Evolutionary conservation across 495 filamentous ascomycete genomes (phyloP), one percentile per base, ranked within the genome.

Genomic region (Halenospora varia): DNA sequence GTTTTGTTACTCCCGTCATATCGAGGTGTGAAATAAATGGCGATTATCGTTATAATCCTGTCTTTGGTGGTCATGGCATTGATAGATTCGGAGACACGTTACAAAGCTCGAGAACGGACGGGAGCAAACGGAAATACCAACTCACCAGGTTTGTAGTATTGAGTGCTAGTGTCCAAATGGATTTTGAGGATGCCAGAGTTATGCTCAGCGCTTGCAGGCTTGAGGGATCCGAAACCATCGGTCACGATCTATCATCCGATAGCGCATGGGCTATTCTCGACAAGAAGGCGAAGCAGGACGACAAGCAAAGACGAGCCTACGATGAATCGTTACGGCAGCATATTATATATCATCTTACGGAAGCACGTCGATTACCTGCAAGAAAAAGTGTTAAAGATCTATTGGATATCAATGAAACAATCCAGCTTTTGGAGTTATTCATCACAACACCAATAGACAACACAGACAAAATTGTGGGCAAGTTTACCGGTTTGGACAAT

Each of bases 161-260:
- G 55, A 65, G 62, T 35, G 62, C 62, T 9, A 55, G 50, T 24
- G 57, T 65, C 24, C 62, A 65, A 24, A 29, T 50, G 20, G 62
- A 65, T 60, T 65, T 65, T 47, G 62, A 65, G 39, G 24, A 17
- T 8, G 15, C 18, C 8, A 54, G 26, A 40, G 62, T 65, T 19
- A 59, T 65, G 62, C 47, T 65, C 3, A 25, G 39, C 1, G 57
- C 39, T 3, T 61, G 54, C 15, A 61, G 11, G 46, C 54, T 64
- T 13, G 49, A 55, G 3, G 46, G 17, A 1, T 2, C 9, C n/a
- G 50, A 55, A 20, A 18, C 39, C 19, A 48, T 61, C n/a, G 62
- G 62, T 17, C 1, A 22, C 11, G 45, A 61, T 58, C 13, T 60
- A 17, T 29, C 35, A 6, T 23, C 25, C 25, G 57, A 55, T 40